Evolutionary conservation across 2,329 filamentous ascomycete genomes (phyloP), one percentile per base, ranked within the genome.

Genomic region (Immersiporthe knoxdaviesiana): DNA sequence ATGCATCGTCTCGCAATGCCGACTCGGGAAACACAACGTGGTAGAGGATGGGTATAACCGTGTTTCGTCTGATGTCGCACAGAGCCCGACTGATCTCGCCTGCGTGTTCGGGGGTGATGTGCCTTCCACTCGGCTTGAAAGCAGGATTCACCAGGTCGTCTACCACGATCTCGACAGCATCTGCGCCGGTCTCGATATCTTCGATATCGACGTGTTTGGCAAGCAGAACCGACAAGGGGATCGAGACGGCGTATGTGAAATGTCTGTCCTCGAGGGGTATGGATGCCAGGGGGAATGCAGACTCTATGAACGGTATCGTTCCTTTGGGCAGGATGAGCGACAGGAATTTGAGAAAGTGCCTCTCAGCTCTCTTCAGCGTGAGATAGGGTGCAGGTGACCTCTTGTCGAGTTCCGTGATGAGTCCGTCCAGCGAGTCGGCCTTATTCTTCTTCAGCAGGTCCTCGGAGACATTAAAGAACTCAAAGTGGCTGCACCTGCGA

Each of bases 391-490:
- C 85, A 0, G 83, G 81, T 0, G 81, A 79, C 65, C 81, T 77
- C 68, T 78, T 77, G 65, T 79, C 79, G 8, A 76, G 72, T 21
- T 80, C 77, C 10, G 74, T 73, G 4, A 75, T 73, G 39, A 76
- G 65, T 5, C 75, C 74, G 21, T 74, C 77, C 66, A 37, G 75
- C 35, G 72, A 75, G 73, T 73, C 75, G 58, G 79, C 75, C 6
- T 76, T 76, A 24, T 79, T 81, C 54, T 62, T 71, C 47, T 71
- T 67, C 7, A 54, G 41, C 54, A 71, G 30, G 37, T 71, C 69
- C 75, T 92, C 90, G 1, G 90, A 90, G 21, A 92, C 81, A 73
- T 93, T 93, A 81, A 89, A 93, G 77, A 93, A 94, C 75, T 94
- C 91, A 71, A 91, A 86, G 73, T 92, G 93, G 14, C 90, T 90